Evolutionary conservation across 371 early-diverging fungal species (phyloP).

Genomic region (Conidiobolus incongruus): DNA sequence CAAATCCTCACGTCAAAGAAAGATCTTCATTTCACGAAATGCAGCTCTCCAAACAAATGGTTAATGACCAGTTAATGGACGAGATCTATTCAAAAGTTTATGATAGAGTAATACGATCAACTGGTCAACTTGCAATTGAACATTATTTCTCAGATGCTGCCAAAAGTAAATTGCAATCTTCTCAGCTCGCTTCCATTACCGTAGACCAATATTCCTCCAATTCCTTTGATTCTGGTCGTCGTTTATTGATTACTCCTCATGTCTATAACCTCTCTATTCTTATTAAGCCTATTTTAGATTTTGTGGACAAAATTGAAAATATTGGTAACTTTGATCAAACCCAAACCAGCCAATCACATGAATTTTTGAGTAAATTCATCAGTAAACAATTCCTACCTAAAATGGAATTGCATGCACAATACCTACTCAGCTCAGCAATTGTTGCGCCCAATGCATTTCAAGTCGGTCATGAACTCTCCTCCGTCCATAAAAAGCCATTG

Average conservation of each 20-base stretch:
- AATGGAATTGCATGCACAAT: conserved; percentile 43
- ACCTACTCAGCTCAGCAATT: conserved; percentile 35
- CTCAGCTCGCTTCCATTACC: conserved; percentile 14
- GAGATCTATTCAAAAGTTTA: too few relatives aligned
- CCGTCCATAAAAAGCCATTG: neutral
- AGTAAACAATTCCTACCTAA: conserved; percentile 27
- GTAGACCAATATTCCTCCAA: conserved; percentile 37
- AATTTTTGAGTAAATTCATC: neutral
- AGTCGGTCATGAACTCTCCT: conserved; percentile 17
- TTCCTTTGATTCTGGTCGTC: conserved; percentile 34
- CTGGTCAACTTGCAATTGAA: too few relatives aligned
- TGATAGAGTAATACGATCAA: too few relatives aligned
- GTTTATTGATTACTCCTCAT: conserved; percentile 38
- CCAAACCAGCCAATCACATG: neutral
- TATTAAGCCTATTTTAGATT: conserved; percentile 37
- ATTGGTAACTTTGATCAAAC: neutral
- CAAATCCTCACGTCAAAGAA: too few relatives aligned
- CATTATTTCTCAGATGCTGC: too few relatives aligned
- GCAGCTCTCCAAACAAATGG: too few relatives aligned
- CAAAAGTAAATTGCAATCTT: neutral
- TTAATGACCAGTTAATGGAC: too few relatives aligned
- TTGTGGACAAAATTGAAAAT: conserved; percentile 26
- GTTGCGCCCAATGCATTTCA: conserved; percentile 27
- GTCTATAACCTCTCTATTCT: conserved; percentile 44
- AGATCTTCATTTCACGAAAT: too few relatives aligned